Evolutionary conservation across 306 rosid genomes (phyloP), one percentile per base, ranked within the genome.

Genomic region (Corylus americana): DNA sequence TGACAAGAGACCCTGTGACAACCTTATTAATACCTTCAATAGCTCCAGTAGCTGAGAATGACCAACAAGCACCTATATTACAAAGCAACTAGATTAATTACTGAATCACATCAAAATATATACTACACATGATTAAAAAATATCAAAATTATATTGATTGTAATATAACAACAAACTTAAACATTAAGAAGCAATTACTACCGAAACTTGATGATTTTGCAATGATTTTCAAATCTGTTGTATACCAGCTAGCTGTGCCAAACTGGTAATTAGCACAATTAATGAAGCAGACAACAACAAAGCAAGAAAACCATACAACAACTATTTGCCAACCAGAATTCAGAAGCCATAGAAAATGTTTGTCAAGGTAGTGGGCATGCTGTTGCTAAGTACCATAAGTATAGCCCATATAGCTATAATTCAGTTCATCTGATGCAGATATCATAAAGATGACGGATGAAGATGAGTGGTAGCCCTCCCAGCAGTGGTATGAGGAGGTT

Each of bases 21-120:
- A 94, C 90, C 86, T 94, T 88, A 70, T 92, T 94, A 86, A 94
- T 89, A 16, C 95, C 98, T 91, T 94, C 98, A 37, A 94, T 87
- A 39, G 98, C 98, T 35, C 98, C 98, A 0, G 97, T 94, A 9
- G 95, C 92, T 13, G 98, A 85, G 85, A 94, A 94, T 35, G 98
- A 49, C 98, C 98, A 94, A 80, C 98, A 94, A 73, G 97, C 93
- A 77, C 98, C 98, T 94, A 76, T 48, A 79, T 78, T 73, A 57
- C 66, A 81, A 25, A 75, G 22, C 57, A 80, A 67, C 61, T 29
- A 42, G 2, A 8, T 66, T 74, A 54, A 73, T 74, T n/a, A 57
- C 37, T 58, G 35, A 71, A 67, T 66, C 61, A 31, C 55, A 64
- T 47, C 50, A n/a, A 74, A 74, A 74, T 12, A 12, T 45, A 74